Base-by-base conservation (phyloP, 2,329 filamentous ascomycete genomes). In the Clarireedia hainanense region DNA sequence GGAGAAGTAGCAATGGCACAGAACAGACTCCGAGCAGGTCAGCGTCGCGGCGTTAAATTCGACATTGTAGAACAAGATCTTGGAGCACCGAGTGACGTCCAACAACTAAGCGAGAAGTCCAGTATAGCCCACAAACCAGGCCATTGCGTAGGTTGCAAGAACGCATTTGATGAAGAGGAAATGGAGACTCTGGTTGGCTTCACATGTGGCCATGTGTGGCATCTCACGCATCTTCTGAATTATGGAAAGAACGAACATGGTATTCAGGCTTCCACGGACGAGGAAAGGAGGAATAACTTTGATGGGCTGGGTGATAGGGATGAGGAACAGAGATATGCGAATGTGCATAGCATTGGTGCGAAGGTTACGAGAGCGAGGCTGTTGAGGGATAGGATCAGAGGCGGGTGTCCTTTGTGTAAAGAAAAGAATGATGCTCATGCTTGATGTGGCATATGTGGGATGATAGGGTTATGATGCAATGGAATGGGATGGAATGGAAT, bases 1-100 rank as follows among this genome's bases (percentile, higher is more conserved):
- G 90, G 91, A 56, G 94, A 99, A 71, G 92, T 99, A 0, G 85
- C 86, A 0, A 78, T 81, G 4, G 90, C 88, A 0, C 95, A 97
- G 80, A 86, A 86, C 50, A 84, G 83, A 4, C 75, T 97, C 20
- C 83, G 92, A 0, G 82, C 77, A 14, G 91, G 92, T 0, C 89
- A 95, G 69, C 84, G 86, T 50, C 87, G 84, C 62, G 94, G 87
- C 0, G 89, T 99, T 68, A 95, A 91, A 66, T 97, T 97, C 64
- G 87, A 95, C 62, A 81, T 96, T 6, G 70, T 79, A 2, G 74
- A 76, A 30, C 67, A 72, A 12, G 30, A 34, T 9, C 9, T 34
- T 4, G 70, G 68, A 6, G 56, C 57, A 37, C 56, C 57, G 53
- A 60, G 57, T 27, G 43, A 60, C 50, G 23, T 56, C 57, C 39